Percentiles rank a stretch among this genome's conserved stretches.
These are phyloP conservation scores for Solanum arcanum DNA, from an alignment of 257 asterid species.

Conservation along the genomic window DNA sequence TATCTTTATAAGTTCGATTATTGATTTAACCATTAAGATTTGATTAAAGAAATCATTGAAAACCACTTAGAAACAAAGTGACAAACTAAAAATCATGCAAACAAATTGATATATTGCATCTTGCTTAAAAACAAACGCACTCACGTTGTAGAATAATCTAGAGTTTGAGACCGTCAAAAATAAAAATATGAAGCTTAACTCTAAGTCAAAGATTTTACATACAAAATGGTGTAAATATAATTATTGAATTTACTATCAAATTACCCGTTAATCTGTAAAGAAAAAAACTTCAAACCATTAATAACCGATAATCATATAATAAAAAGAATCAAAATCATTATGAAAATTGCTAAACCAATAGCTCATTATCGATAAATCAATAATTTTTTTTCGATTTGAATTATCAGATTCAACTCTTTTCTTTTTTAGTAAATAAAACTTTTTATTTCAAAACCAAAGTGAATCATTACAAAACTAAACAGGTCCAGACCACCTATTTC, in stretches of 20 bases:
- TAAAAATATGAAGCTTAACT: not conserved
- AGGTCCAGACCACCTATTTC: too few relatives aligned
- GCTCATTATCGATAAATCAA: not conserved
- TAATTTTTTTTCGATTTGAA: too few relatives aligned
- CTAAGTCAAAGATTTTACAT: not conserved
- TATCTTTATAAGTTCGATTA: too few relatives aligned
- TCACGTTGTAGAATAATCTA: not conserved
- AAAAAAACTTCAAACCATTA: too few relatives aligned
- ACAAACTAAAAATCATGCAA: not conserved
- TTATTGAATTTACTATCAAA: not conserved
- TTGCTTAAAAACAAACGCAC: not conserved
- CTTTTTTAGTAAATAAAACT: too few relatives aligned
- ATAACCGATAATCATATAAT: not conserved
- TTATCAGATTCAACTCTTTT: too few relatives aligned
- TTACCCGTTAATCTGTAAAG: not conserved
- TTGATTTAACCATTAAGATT: too few relatives aligned
- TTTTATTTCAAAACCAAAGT: too few relatives aligned
- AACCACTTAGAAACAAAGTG: not conserved
- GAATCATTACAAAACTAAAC: too few relatives aligned
- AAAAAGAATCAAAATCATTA: too few relatives aligned
- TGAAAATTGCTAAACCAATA: not conserved
- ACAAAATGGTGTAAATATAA: too few relatives aligned
- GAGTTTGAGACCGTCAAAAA: not conserved
- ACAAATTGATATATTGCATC: not conserved
- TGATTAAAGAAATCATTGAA: not conserved